A percentile compares a stretch with the other conserved stretches of the same genome.
Evolutionary conservation across 805 yeast species (phyloP).

Genomic region (Dipodascus albidus): DNA sequence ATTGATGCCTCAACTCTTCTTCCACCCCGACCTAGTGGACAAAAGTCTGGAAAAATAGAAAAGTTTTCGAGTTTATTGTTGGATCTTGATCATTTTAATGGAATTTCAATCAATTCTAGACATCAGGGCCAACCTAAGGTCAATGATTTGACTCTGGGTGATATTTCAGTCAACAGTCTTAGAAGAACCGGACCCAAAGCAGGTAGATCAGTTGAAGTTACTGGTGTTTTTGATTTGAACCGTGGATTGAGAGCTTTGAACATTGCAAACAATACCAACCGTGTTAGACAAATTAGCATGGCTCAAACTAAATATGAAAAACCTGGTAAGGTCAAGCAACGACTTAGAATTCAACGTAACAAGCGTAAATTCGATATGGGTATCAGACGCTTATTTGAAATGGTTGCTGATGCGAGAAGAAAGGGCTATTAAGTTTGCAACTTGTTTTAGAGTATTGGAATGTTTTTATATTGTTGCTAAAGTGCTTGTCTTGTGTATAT

Average conservation of each 20-base stretch:
- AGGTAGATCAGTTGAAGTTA: slow-evolving; percentile 23
- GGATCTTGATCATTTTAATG: background rate
- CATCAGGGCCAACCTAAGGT: background rate
- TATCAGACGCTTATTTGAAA: slow-evolving; percentile 23
- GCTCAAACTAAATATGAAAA: slow-evolving; percentile 24
- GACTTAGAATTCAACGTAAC: slow-evolving; percentile 22
- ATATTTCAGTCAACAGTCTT: slow-evolving; percentile 6
- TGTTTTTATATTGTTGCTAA: too few species aligned
- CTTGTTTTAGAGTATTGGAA: too few species aligned
- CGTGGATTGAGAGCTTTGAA: slow-evolving; percentile 18
- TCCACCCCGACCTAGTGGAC: background rate
- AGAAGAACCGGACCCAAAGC: slow-evolving; percentile 25
- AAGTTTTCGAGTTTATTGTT: background rate
- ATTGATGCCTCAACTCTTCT: background rate
- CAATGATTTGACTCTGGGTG: background rate
- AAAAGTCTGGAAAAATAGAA: background rate
- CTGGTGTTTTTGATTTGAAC: slow-evolving; percentile 13
- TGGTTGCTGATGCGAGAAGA: slow-evolving; percentile 24
- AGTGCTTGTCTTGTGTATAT: background rate
- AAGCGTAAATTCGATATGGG: slow-evolving; percentile 24
- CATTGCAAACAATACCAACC: slow-evolving; percentile 19
- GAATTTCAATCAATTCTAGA: background rate
- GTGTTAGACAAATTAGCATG: slow-evolving; percentile 17
- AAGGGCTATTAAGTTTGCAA: slow-evolving; percentile 16
- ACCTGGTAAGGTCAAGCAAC: slow-evolving; percentile 24